phyloP scores from a whole-genome alignment of 1,139 yeast species.

The Scheffersomyces segobiensis region DNA sequence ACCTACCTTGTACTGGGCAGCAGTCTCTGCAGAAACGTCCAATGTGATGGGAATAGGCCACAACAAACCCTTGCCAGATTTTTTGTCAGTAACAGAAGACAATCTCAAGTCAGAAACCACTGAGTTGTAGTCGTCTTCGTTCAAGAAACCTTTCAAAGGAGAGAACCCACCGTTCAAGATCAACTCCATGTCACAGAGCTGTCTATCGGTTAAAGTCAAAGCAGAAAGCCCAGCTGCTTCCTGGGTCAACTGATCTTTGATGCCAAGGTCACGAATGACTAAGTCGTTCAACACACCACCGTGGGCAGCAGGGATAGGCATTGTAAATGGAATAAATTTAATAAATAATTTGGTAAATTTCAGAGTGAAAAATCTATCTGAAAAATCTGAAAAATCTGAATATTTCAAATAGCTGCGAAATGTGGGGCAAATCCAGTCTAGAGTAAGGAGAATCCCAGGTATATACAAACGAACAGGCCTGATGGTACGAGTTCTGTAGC shows the following conservation, averaged over 20 bases:
- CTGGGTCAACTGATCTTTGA: constrained; percentile 52
- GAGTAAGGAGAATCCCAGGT: not conserved
- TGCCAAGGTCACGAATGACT: constrained; percentile 73
- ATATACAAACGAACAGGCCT: not conserved
- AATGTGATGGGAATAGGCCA: constrained; percentile 95
- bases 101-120: constrained; percentile 81
- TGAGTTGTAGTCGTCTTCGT: constrained; percentile 73
- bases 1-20: constrained; percentile 51
- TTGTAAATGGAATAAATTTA: constrained; percentile 6
- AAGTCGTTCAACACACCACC: constrained; percentile 89
- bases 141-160: constrained; percentile 85
- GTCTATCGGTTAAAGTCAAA: constrained; percentile 75
- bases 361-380: constrained; percentile 2
- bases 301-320: constrained; percentile 82
- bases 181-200: constrained; percentile 89
- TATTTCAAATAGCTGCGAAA: not conserved
- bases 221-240: constrained; percentile 54
- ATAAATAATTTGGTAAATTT: not conserved
- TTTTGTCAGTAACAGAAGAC: constrained; percentile 40
- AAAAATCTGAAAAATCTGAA: not conserved
- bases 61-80: constrained; percentile 59
- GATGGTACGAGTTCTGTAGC: not conserved
- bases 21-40: constrained; percentile 63
- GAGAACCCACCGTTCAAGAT: constrained; percentile 94
- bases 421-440: not conserved